Evolutionary conservation across 768 basidiomycete genomes (phyloP).

Genomic region (Sistotremastrum niveocremeum): DNA sequence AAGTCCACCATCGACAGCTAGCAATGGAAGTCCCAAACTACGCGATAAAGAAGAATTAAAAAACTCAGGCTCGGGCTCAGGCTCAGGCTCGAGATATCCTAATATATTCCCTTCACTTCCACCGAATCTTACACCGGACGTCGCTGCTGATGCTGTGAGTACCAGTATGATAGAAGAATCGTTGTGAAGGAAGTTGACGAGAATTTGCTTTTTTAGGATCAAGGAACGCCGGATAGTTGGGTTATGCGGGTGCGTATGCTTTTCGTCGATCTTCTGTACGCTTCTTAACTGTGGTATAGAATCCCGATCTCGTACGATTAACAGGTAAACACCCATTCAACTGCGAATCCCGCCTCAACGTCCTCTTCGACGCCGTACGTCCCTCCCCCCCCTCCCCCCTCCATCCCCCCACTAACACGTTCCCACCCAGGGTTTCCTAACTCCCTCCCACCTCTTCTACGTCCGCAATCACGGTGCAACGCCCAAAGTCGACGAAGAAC

Average conservation of each 20-base stretch:
- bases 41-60: too few relatives aligned
- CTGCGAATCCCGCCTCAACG: slow-evolving; percentile 32
- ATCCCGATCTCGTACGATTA: slow-evolving; percentile 30
- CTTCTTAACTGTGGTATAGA: slow-evolving; percentile 7
- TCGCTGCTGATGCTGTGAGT: slow-evolving; percentile 15
- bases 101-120: slow-evolving; percentile 12
- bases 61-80: background rate
- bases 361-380: slow-evolving; percentile 26
- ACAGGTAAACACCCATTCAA: slow-evolving; percentile 57
- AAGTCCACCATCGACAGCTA: too few relatives aligned
- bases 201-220: slow-evolving; percentile 12
- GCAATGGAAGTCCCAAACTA: too few relatives aligned
- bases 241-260: slow-evolving; percentile 19
- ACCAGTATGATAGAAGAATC: background rate
- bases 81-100: slow-evolving; percentile 9
- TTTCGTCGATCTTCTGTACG: background rate
- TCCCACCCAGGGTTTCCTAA: slow-evolving; percentile 33
- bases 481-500: slow-evolving; percentile 28
- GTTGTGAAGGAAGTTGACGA: too few relatives aligned
- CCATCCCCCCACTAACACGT: background rate
- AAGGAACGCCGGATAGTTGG: slow-evolving; percentile 29
- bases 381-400: too few relatives aligned
- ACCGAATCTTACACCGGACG: slow-evolving; percentile 10
- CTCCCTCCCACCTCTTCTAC: slow-evolving; percentile 38
- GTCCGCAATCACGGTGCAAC: slow-evolving; percentile 55